phyloP scores from a whole-genome alignment of 345 rosid species.

The Sisymbrium altissimum region DNA sequence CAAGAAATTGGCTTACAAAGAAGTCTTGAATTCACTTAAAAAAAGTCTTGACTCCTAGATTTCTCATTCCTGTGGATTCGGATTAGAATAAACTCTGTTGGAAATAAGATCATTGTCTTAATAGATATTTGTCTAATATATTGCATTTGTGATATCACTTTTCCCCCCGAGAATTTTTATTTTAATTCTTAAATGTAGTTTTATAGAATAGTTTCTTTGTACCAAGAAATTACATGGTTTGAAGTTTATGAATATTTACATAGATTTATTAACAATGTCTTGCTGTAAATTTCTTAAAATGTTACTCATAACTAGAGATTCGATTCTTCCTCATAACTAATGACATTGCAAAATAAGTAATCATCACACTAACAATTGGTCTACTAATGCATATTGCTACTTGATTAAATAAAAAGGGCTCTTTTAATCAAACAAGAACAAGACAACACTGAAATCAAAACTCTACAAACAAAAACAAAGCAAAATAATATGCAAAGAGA shows the following conservation, averaged over 20 bases:
- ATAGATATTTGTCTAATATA: background rate
- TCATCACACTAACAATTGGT: background rate
- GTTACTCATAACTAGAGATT: background rate
- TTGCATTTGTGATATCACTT: background rate
- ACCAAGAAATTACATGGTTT: too few relatives aligned
- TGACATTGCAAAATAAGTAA: background rate
- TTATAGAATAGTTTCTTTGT: too few relatives aligned
- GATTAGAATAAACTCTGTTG: background rate
- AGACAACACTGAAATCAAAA: background rate
- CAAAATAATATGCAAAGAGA: background rate
- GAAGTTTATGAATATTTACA: too few relatives aligned
- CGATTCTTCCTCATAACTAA: background rate
- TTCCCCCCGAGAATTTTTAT: background rate
- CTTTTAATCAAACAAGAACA: background rate
- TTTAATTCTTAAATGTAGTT: too few relatives aligned
- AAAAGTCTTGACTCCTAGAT: background rate
- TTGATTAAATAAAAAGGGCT: background rate
- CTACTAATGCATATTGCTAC: background rate
- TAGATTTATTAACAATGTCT: too few relatives aligned
- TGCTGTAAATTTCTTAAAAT: background rate
- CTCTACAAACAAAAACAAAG: background rate
- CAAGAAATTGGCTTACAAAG: constrained; percentile 54
- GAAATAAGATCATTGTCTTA: background rate
- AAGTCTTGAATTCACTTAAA: constrained; percentile 54
- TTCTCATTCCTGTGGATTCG: background rate